phyloP scores from a whole-genome alignment of 352 stramenopile genomes.

The Phytophthora kernoviae region DNA sequence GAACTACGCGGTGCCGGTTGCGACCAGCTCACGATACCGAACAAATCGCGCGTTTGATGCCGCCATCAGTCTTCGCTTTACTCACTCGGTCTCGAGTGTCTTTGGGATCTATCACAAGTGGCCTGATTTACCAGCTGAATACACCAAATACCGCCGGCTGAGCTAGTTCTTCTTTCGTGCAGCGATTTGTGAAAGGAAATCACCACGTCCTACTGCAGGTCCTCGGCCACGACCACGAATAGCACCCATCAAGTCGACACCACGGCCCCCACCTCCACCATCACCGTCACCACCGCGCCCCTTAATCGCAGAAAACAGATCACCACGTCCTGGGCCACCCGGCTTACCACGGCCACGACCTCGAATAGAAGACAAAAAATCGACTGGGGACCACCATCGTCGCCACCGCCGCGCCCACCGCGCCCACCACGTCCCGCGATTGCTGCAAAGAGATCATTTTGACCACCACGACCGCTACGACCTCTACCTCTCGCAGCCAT shows the following conservation, averaged over 20 bases:
- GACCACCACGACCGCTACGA: conserved; percentile 41
- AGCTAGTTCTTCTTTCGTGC: conserved; percentile 64
- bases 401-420: conserved; percentile 45
- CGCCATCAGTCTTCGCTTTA: conserved; percentile 16
- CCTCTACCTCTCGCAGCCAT: conserved; percentile 43
- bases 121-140: conserved; percentile 8
- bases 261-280: conserved; percentile 33
- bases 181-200: conserved; percentile 64
- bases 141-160: background rate
- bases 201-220: conserved; percentile 40
- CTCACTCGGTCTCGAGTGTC: background rate
- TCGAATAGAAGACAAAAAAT: conserved; percentile 63
- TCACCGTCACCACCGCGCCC: conserved; percentile 32
- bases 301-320: conserved; percentile 78
- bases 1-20: too few species aligned
- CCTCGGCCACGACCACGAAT: conserved; percentile 56
- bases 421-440: conserved; percentile 61
- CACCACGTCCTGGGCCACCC: conserved; percentile 47
- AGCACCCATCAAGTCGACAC: conserved; percentile 60
- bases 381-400: conserved; percentile 40
- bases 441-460: conserved; percentile 57
- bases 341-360: conserved; percentile 54
- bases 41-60: background rate
- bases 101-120: conserved; percentile 33
- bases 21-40: too few species aligned